Evolutionary conservation across 305 asterid genomes (phyloP), one percentile per base, ranked within the genome.

Genomic region (Fraxinus floribunda): DNA sequence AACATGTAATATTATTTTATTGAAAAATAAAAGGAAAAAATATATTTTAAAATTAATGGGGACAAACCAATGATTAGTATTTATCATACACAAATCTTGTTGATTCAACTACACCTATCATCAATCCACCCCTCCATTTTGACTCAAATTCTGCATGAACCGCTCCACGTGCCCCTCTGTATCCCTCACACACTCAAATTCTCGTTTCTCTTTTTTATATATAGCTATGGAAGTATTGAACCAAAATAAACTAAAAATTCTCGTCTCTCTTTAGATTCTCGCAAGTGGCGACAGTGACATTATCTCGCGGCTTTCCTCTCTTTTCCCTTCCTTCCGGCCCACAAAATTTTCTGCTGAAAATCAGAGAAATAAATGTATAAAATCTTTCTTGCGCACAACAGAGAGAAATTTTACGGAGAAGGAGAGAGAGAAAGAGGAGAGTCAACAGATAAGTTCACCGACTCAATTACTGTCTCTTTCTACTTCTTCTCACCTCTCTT

Each of bases 81-180:
- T 7, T 62, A 62, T 62, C 35, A 64, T 24, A 2, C 35, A 0
- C 11, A 62, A 62, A 7, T 55, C 66, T 20, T n/a, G 18, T 15
- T 6, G 64, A 15, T 52, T 15, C 64, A 52, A 60, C 8, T 18
- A 7, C 82, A 78, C 29, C 70, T 36, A 78, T 78, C 55, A 11
- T 44, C 79, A 38, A 57, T 72, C 36, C 78, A 32, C 82, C 52
- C 75, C 79, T 80, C 76, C 75, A 80, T 44, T 64, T 64, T 86
- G 84, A 81, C 83, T 86, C 81, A 46, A 73, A 78, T 86, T 77
- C 68, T 79, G 85, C 91, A 88, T 86, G 89, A 82, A 81, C 76
- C 80, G 35, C 35, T 87, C 87, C 91, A 89, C 91, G 90, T 89
- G 91, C 85, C 74, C 35, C 82, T 52, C 82, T 24, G 74, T 74